phyloP scores from a whole-genome alignment of 495 filamentous ascomycete species.

The Bacidia gigantensis region DNA sequence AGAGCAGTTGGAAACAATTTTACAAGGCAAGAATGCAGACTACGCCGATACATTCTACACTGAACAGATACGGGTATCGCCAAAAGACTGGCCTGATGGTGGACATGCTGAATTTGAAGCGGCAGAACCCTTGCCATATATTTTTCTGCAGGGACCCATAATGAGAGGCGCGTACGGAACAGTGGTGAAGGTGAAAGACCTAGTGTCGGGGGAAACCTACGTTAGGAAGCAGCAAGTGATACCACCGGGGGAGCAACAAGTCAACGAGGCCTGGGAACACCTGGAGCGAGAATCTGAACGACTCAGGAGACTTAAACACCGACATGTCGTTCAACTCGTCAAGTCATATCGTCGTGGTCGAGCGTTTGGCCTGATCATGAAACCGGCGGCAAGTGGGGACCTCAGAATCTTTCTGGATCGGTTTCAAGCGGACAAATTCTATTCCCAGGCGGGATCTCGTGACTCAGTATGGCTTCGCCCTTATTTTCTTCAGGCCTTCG shows the following conservation, averaged over 20 bases:
- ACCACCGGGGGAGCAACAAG: conserved; percentile 1
- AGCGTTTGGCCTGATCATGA: conserved; percentile 7
- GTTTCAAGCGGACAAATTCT: background rate
- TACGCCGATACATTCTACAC: background rate
- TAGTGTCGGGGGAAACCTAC: background rate
- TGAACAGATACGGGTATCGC: background rate
- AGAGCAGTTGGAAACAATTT: background rate
- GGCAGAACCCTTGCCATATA: conserved; percentile 9
- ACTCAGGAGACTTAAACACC: conserved; percentile 7
- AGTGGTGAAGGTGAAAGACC: background rate
- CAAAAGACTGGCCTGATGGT: conserved; percentile 2
- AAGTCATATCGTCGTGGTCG: conserved; percentile 9
- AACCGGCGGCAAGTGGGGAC: conserved; percentile 8
- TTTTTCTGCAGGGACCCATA: background rate
- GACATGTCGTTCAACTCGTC: conserved; percentile 12
- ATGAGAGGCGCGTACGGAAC: conserved; percentile 4
- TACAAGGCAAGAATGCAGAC: background rate
- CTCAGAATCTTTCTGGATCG: background rate
- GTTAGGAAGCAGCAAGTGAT: conserved; percentile 7
- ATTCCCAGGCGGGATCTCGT: background rate
- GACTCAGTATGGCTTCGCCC: background rate
- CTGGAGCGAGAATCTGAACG: conserved; percentile 1
- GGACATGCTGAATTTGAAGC: conserved; percentile 4
- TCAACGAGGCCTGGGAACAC: background rate
- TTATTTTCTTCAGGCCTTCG: background rate